Conservation (phyloP, 495 filamentous ascomycete species). For the Durotheca rogersii region DNA sequence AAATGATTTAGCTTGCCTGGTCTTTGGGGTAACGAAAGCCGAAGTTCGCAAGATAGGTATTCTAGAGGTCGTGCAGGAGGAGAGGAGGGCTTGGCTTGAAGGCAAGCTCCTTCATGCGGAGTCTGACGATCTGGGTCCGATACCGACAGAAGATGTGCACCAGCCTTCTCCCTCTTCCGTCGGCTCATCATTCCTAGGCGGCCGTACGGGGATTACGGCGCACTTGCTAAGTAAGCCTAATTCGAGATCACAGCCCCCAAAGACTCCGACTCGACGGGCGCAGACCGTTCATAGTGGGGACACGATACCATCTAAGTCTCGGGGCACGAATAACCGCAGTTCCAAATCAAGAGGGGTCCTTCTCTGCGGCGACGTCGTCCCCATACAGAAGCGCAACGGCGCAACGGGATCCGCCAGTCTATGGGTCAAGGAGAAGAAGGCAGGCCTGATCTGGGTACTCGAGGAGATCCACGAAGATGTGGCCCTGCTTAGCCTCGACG, state of each 20-base stretch:
- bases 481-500: constrained; percentile 68
- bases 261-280: constrained; percentile 51
- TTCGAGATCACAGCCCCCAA: constrained; percentile 59
- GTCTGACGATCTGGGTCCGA: constrained; percentile 41
- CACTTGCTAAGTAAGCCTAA: constrained; percentile 84
- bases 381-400: constrained; percentile 93
- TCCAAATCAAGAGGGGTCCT: constrained; percentile 87
- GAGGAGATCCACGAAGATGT: constrained; percentile 97
- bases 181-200: constrained; percentile 55
- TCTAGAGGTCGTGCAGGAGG: constrained; percentile 86
- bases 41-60: constrained; percentile 95
- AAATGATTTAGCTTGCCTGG: constrained; percentile 94
- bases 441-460: constrained; percentile 93
- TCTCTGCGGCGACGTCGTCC: constrained; percentile 94
- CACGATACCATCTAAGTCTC: constrained; percentile 58
- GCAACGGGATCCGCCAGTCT: constrained; percentile 86
- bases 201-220: constrained; percentile 81
- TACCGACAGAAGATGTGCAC: constrained; percentile 44
- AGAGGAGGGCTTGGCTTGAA: constrained; percentile 86
- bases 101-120: constrained; percentile 69
- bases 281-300: constrained; percentile 77
- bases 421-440: constrained; percentile 97
- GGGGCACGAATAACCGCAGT: constrained; percentile 55
- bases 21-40: constrained; percentile 92
- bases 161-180: constrained; percentile 42